A percentile compares a stretch with the other conserved stretches of the same genome.
These are phyloP conservation scores for Mayamaea pseudoterrestris DNA, from an alignment of 108 stramenopile species.

Conservation along the genomic window DNA sequence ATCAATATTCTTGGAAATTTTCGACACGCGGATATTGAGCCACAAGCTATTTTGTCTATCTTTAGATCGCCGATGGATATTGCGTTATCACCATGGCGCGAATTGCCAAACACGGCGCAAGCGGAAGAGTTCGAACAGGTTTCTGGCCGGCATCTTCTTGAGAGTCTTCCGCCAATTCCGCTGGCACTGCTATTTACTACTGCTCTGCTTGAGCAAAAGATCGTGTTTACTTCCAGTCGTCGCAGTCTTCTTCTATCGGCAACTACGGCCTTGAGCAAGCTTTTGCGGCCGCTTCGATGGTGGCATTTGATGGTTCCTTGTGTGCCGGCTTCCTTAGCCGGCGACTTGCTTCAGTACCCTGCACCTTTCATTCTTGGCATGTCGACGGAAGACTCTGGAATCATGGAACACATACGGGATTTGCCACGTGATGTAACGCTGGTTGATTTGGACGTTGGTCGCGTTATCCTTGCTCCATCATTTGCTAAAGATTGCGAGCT, in stretches of 20 bases:
- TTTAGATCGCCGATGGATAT: conserved; percentile 35
- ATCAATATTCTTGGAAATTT: conserved; percentile 56
- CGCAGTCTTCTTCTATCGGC: conserved; percentile 56
- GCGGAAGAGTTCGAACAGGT: conserved; percentile 20
- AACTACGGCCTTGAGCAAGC: conserved; percentile 27
- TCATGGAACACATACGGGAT: conserved; percentile 38
- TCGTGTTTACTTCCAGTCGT: conserved; percentile 64
- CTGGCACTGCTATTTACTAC: conserved; percentile 62
- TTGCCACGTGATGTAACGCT: conserved; percentile 70
- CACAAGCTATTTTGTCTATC: conserved; percentile 24
- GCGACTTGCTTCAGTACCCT: conserved; percentile 76
- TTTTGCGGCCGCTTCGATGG: conserved; percentile 65
- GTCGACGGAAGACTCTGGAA: conserved; percentile 53
- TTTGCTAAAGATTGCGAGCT: conserved; percentile 21
- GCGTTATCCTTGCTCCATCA: conserved; percentile 69
- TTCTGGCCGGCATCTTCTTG: conserved; percentile 39
- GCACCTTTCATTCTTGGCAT: conserved; percentile 78
- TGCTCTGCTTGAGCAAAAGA: conserved; percentile 73
- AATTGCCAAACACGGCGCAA: conserved; percentile 41
- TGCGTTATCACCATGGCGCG: conserved; percentile 39
- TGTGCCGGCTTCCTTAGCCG: conserved; percentile 61
- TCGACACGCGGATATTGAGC: conserved; percentile 36
- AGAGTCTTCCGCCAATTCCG: conserved; percentile 62
- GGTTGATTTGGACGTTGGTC: conserved; percentile 82
- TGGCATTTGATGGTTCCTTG: conserved; percentile 67